These are phyloP conservation scores for Vitis rupestris DNA, from an alignment of 164 flowering plant species.

Conservation along the genomic window DNA sequence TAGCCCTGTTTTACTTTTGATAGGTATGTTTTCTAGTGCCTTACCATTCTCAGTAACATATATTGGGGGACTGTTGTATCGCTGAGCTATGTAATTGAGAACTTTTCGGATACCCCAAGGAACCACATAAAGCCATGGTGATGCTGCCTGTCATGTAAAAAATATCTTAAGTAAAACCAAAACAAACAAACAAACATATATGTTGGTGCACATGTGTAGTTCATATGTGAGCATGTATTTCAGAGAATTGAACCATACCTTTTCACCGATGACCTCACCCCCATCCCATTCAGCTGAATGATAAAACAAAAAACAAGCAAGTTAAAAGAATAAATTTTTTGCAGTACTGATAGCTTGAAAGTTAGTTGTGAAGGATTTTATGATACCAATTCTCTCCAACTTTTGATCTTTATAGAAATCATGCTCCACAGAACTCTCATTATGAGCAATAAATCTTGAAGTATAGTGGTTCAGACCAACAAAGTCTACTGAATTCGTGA, in stretches of 20 bases:
- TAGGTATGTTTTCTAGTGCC: background rate
- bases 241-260: conserved; percentile 41
- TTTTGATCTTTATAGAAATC: conserved; percentile 56
- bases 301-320: conserved; percentile 11
- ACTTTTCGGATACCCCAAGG: conserved; percentile 88
- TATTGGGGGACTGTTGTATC: conserved; percentile 60
- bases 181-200: background rate
- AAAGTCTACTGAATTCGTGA: conserved; percentile 63
- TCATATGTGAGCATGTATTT: conserved; percentile 4
- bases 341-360: background rate
- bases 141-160: conserved; percentile 71
- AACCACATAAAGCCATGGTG: conserved; percentile 86
- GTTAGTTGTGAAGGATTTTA: background rate
- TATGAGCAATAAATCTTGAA: conserved; percentile 62
- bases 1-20: too few species aligned
- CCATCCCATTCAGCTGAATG: conserved; percentile 60
- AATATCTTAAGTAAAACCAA: conserved; percentile 1
- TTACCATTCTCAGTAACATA: conserved; percentile 85
- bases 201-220: background rate
- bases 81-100: conserved; percentile 59
- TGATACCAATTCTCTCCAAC: conserved; percentile 64
- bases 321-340: background rate
- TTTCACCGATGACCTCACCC: conserved; percentile 71
- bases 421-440: conserved; percentile 34
- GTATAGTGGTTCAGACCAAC: conserved; percentile 93